Percentiles rank a stretch among this genome's conserved stretches.
Evolutionary conservation across 1,139 yeast genomes (phyloP).

Genomic region (Taphrina sp.): DNA sequence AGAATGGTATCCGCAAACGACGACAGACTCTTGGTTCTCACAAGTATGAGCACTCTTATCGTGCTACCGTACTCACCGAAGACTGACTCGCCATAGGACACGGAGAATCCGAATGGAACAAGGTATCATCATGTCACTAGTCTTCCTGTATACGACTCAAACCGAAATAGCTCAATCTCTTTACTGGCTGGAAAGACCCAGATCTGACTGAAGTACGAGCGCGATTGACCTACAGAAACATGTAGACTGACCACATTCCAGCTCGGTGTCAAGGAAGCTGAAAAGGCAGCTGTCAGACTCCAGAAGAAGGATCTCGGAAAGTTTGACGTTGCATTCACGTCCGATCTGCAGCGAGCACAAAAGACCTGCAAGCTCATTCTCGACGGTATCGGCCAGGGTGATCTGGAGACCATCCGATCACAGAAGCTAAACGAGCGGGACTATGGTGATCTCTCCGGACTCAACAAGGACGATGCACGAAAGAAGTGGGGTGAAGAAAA

Average conservation of each 20-base stretch:
- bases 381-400: slow-evolving; percentile 82
- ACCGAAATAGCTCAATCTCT: slow-evolving; percentile 57
- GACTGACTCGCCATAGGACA: slow-evolving; percentile 52
- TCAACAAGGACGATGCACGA: slow-evolving; percentile 92
- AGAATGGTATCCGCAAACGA: slow-evolving; percentile 30
- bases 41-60: neutral
- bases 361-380: slow-evolving; percentile 97
- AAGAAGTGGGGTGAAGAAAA: slow-evolving; percentile 85
- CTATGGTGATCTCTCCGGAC: slow-evolving; percentile 98
- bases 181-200: slow-evolving; percentile 99
- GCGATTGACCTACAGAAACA: too few species aligned
- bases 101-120: slow-evolving; percentile 81
- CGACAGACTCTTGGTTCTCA: slow-evolving; percentile 25
- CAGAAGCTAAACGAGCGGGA: slow-evolving; percentile 99
- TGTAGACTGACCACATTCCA: too few species aligned
- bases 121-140: neutral
- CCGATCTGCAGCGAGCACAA: slow-evolving; percentile 90
- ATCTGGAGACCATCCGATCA: slow-evolving; percentile 88
- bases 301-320: slow-evolving; percentile 72
- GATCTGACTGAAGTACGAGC: slow-evolving; percentile 57
- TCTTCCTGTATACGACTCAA: neutral
- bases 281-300: slow-evolving; percentile 88
- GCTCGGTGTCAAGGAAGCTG: slow-evolving; percentile 85
- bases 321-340: slow-evolving; percentile 89
- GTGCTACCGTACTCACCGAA: neutral